Evolutionary conservation across 495 filamentous ascomycete genomes (phyloP).

Genomic region (Neurospora sp.): DNA sequence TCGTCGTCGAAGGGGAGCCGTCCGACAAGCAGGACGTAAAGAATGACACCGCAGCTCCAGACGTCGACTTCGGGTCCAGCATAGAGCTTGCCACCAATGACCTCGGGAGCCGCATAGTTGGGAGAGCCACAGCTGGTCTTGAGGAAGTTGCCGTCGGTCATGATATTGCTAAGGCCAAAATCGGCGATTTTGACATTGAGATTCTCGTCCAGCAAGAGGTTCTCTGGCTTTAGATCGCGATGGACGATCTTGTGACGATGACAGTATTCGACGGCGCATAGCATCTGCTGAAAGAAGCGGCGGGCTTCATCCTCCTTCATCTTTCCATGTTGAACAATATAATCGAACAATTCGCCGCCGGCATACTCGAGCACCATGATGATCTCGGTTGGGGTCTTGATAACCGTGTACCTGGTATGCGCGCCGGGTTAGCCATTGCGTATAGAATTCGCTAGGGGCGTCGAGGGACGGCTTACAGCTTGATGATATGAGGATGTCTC

Average conservation of each 20-base stretch:
- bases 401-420: slow-evolving; percentile 74
- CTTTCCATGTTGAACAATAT: slow-evolving; percentile 82
- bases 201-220: slow-evolving; percentile 82
- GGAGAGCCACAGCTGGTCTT: slow-evolving; percentile 97
- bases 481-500: slow-evolving; percentile 97
- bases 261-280: slow-evolving; percentile 98
- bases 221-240: slow-evolving; percentile 95
- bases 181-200: slow-evolving; percentile 99
- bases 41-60: slow-evolving; percentile 97
- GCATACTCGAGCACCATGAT: slow-evolving; percentile 99
- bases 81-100: slow-evolving; percentile 95
- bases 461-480: slow-evolving; percentile 53
- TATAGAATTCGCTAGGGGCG: not conserved
- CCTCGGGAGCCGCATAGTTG: slow-evolving; percentile 95
- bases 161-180: slow-evolving; percentile 97
- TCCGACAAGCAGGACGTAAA: slow-evolving; percentile 90
- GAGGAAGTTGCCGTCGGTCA: slow-evolving; percentile 98
- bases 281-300: slow-evolving; percentile 97
- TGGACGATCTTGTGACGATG: slow-evolving; percentile 98
- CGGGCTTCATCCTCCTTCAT: slow-evolving; percentile 83
- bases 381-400: slow-evolving; percentile 85
- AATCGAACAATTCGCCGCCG: slow-evolving; percentile 93
- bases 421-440: slow-evolving; percentile 2
- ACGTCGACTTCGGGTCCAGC: slow-evolving; percentile 97
- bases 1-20: slow-evolving; percentile 95